Conservation (phyloP, 2,329 filamentous ascomycete species). For the Scopulariopsis brevicaulis region DNA sequence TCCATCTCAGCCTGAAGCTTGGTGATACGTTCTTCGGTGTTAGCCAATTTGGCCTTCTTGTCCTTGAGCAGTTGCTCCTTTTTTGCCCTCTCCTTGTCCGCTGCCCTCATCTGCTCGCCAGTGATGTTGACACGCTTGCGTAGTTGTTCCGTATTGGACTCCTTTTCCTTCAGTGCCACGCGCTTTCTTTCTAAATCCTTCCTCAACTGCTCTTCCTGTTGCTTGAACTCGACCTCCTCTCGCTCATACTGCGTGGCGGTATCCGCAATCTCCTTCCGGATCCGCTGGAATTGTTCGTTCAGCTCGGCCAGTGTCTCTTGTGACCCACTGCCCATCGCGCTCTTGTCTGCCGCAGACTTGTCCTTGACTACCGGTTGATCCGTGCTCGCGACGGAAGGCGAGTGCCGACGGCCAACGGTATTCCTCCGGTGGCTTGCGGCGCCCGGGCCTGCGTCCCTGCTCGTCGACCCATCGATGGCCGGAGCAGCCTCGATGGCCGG, state of each 20-base stretch:
- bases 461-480: constrained; percentile 49
- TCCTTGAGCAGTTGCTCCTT: constrained; percentile 63
- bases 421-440: constrained; percentile 24
- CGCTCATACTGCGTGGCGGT: constrained; percentile 57
- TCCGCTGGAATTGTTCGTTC: constrained; percentile 67
- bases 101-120: constrained; percentile 70
- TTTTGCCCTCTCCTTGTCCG: constrained; percentile 67
- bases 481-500: constrained; percentile 50
- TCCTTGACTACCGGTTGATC: constrained; percentile 36
- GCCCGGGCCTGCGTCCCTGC: constrained; percentile 50
- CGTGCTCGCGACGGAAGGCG: constrained; percentile 53
- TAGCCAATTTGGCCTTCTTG: constrained; percentile 56
- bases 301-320: constrained; percentile 56
- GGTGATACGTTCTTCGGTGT: constrained; percentile 56
- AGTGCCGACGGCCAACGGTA: constrained; percentile 64
- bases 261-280: constrained; percentile 77
- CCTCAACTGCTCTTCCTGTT: constrained; percentile 55
- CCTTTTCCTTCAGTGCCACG: constrained; percentile 74
- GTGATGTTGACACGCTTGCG: constrained; percentile 70
- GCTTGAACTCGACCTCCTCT: constrained; percentile 60
- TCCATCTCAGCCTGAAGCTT: constrained; percentile 56
- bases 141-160: constrained; percentile 77
- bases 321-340: not conserved
- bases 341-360: not conserved
- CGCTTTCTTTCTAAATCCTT: constrained; percentile 71